Evolutionary conservation across 768 basidiomycete genomes (phyloP).

Genomic region (Phaeotremella skinneri): DNA sequence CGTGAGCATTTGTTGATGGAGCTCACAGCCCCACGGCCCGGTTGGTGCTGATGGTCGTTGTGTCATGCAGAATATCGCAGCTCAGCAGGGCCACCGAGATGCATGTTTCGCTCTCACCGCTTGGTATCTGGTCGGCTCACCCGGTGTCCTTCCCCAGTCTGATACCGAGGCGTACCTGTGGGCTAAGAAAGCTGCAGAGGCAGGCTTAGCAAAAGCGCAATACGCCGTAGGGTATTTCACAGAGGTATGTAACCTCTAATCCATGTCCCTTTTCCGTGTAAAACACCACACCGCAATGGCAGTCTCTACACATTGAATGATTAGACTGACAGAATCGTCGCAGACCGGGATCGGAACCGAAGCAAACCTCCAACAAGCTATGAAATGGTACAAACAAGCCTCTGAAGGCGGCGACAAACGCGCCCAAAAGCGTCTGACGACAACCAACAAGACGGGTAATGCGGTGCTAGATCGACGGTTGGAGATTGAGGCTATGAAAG

Average conservation of each 20-base stretch:
- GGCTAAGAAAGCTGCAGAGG: conserved; percentile 93
- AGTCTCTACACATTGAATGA: background rate
- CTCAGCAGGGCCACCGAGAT: conserved; percentile 93
- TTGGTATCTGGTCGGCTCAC: conserved; percentile 98
- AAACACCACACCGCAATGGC: background rate
- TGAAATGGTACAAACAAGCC: conserved; percentile 80
- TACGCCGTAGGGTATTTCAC: conserved; percentile 97
- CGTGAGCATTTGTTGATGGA: conserved; percentile 57
- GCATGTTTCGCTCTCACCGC: conserved; percentile 97
- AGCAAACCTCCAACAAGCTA: conserved; percentile 54
- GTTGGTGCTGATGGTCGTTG: conserved; percentile 9
- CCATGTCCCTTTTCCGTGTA: background rate
- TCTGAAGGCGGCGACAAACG: conserved; percentile 92
- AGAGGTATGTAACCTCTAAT: conserved; percentile 57
- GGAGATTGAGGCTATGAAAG: conserved; percentile 47
- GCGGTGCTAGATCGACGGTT: conserved; percentile 38
- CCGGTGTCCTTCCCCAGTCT: conserved; percentile 94
- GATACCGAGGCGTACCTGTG: conserved; percentile 98
- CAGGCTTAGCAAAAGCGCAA: conserved; percentile 89
- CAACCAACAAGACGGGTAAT: conserved; percentile 55
- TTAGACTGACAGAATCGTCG: conserved; percentile 8
- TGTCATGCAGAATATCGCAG: conserved; percentile 79
- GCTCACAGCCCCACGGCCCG: background rate
- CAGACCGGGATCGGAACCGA: conserved; percentile 62
- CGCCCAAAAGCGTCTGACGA: conserved; percentile 75